A percentile compares a stretch with the other conserved stretches of the same genome.
Conservation (phyloP, 305 asterid genomes). For the Ajuga reptans region DNA sequence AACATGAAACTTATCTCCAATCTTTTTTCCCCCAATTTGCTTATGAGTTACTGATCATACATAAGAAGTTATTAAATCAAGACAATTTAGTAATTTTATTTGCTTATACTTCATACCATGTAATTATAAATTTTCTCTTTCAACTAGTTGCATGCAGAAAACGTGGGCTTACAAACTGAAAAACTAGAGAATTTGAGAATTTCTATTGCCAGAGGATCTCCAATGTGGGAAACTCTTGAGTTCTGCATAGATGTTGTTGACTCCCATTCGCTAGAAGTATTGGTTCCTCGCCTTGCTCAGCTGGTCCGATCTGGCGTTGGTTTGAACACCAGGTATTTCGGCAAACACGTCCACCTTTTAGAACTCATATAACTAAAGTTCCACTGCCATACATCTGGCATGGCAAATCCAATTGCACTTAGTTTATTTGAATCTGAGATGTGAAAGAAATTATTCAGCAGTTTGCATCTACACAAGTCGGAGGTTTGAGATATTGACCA, state of each 20-base stretch:
- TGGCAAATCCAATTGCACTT: background rate
- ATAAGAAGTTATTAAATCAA: constrained; percentile 10
- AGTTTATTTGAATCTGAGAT: constrained; percentile 1
- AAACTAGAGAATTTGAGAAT: constrained; percentile 87
- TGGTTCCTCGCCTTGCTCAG: constrained; percentile 89
- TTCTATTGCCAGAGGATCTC: constrained; percentile 90
- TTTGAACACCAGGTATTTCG: constrained; percentile 72
- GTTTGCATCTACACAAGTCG: background rate
- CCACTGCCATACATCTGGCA: background rate
- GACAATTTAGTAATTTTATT: constrained; percentile 14
- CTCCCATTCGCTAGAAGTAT: constrained; percentile 60
- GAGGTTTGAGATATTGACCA: background rate
- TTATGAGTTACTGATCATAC: constrained; percentile 9
- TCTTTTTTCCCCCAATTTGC: background rate
- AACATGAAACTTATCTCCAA: background rate
- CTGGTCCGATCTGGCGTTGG: constrained; percentile 86
- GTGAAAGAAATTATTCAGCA: background rate
- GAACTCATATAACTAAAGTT: background rate
- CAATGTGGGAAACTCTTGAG: constrained; percentile 99
- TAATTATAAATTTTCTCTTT: constrained; percentile 18
- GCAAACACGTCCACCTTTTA: constrained; percentile 1
- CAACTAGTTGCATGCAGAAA: constrained; percentile 81
- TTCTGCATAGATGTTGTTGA: constrained; percentile 84
- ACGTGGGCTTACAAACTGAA: constrained; percentile 86
- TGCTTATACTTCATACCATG: constrained; percentile 10